These are phyloP conservation scores for Ceraceosorus bombacis DNA, from an alignment of 1,284 basidiomycete genomes.

Conservation along the genomic window DNA sequence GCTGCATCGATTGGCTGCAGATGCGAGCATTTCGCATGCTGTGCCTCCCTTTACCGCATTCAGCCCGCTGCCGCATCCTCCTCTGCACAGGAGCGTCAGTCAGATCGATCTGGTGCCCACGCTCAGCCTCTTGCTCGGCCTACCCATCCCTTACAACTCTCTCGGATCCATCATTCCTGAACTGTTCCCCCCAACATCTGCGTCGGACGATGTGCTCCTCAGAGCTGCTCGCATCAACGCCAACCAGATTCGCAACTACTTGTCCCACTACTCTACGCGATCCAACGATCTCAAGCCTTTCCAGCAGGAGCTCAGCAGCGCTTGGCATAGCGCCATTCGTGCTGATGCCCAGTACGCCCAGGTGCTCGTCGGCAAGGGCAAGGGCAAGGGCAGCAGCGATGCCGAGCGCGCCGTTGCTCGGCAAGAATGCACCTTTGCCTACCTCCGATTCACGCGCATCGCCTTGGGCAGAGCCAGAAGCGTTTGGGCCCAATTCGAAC, in stretches of 20 bases:
- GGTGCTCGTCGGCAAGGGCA: slow-evolving; percentile 16
- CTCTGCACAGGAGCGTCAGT: slow-evolving; percentile 61
- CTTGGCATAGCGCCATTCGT: slow-evolving; percentile 24
- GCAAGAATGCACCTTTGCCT: slow-evolving; percentile 22
- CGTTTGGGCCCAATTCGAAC: slow-evolving; percentile 92
- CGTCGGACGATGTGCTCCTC: slow-evolving; percentile 50
- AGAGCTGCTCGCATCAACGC: slow-evolving; percentile 67
- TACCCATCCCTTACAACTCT: slow-evolving; percentile 92
- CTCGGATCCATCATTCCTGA: slow-evolving; percentile 87
- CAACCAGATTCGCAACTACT: slow-evolving; percentile 68
- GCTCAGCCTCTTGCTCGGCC: slow-evolving; percentile 77
- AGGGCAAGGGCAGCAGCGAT: too few species aligned
- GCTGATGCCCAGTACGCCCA: slow-evolving; percentile 24
- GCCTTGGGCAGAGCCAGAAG: slow-evolving; percentile 67
- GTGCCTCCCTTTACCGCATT: slow-evolving; percentile 22
- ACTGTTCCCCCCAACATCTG: slow-evolving; percentile 56
- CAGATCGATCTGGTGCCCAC: slow-evolving; percentile 94
- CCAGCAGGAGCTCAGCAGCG: slow-evolving; percentile 34
- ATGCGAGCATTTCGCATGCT: background rate
- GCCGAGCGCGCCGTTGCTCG: slow-evolving; percentile 7
- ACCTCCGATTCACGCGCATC: slow-evolving; percentile 57
- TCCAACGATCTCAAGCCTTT: slow-evolving; percentile 59
- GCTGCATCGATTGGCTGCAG: background rate
- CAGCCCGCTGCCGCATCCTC: slow-evolving; percentile 32
- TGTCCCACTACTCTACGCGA: slow-evolving; percentile 63